Evolutionary conservation across 352 stramenopile genomes (phyloP).

Genomic region (Phytopythium mirpurense): DNA sequence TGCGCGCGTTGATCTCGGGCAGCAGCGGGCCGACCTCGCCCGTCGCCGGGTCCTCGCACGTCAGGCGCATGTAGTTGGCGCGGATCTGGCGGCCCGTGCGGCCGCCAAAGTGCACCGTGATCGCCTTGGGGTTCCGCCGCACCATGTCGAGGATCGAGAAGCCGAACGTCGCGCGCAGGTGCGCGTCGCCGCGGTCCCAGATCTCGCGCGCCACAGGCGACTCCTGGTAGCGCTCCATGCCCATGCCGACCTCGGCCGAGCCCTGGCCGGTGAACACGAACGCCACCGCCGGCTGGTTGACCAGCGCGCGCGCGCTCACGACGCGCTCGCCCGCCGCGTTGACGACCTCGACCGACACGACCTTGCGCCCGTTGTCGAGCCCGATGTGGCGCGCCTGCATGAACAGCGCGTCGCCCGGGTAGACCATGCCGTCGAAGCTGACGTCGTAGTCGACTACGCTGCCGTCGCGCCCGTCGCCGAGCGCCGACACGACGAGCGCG

Average conservation of each 20-base stretch:
- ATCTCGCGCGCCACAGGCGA: constrained; percentile 64
- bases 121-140: constrained; percentile 72
- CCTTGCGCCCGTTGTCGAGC: constrained; percentile 52
- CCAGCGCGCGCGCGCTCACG: constrained; percentile 55
- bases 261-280: constrained; percentile 88
- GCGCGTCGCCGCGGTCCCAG: constrained; percentile 74
- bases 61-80: constrained; percentile 83
- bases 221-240: constrained; percentile 84
- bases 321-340: constrained; percentile 71
- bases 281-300: constrained; percentile 63
- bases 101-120: constrained; percentile 87
- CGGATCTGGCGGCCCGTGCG: constrained; percentile 74
- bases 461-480: constrained; percentile 47
- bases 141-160: constrained; percentile 90
- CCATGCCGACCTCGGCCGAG: constrained; percentile 78
- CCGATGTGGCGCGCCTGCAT: constrained; percentile 74
- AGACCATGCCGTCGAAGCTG: constrained; percentile 88
- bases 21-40: constrained; percentile 56
- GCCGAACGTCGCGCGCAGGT: constrained; percentile 71
- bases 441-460: constrained; percentile 71
- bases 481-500: constrained; percentile 47
- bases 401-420: constrained; percentile 73
- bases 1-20: constrained; percentile 74
- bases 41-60: constrained; percentile 49
- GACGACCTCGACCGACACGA: constrained; percentile 72